Evolutionary conservation across 169 alveolate genomes (phyloP).

Genomic region (Plasmodium relictum): DNA sequence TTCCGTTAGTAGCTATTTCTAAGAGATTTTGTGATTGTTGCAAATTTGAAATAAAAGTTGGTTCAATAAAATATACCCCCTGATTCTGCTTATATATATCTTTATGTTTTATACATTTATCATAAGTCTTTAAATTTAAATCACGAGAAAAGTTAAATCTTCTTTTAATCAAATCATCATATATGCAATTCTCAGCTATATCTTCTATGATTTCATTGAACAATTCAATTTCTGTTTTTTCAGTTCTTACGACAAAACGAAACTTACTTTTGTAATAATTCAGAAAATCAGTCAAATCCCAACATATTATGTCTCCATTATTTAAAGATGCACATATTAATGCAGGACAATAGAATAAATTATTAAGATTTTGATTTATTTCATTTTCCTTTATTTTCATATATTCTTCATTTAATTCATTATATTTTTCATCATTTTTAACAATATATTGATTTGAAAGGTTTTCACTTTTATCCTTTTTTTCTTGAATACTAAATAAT

Average conservation of each 20-base stretch:
- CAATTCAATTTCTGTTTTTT: conserved; percentile 65
- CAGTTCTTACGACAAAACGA: conserved; percentile 66
- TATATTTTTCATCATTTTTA: not conserved
- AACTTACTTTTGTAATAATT: conserved; percentile 32
- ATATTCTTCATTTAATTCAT: conserved; percentile 50
- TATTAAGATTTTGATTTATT: conserved; percentile 23
- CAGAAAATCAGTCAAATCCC: conserved; percentile 75
- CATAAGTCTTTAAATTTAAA: conserved; percentile 18
- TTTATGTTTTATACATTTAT: not conserved
- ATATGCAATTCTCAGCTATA: conserved; percentile 62
- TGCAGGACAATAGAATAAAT: conserved; percentile 50
- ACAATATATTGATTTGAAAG: not conserved
- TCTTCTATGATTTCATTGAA: conserved; percentile 64
- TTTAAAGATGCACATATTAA: conserved; percentile 56
- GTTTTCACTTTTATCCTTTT: conserved; percentile 11
- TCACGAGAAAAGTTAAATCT: conserved; percentile 25
- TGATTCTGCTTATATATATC: not conserved
- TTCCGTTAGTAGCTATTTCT: conserved; percentile 69
- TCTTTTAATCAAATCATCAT: conserved; percentile 41
- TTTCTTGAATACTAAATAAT: conserved; percentile 29
- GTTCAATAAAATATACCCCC: conserved; percentile 38
- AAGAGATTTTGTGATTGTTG: not conserved
- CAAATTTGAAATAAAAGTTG: conserved; percentile 25
- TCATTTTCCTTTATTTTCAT: conserved; percentile 25
- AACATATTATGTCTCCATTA: conserved; percentile 68